Base-by-base conservation (phyloP, 1,284 basidiomycete species). In the Trichosporon sp. region DNA sequence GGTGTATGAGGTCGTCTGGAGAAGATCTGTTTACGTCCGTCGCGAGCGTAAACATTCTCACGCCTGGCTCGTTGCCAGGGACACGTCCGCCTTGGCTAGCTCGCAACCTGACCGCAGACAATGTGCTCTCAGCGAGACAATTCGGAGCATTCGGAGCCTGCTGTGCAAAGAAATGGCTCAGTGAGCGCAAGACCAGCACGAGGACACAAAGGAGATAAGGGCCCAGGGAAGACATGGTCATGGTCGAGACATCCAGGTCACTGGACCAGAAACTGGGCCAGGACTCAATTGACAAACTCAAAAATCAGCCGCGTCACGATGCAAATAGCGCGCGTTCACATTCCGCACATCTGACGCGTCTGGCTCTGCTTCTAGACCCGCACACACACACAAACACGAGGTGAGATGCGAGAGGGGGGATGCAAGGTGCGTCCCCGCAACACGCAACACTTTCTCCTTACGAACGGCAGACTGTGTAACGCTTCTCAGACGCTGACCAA, bases 251-350 rank as follows among this genome's bases (percentile, higher is more conserved):
- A 46, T 37, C 43, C 2, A 10, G 43, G 16, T 5, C 43, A n/a
- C 43, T 46, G 16, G 43, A 46, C 43, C 43, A 16, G 26, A 46
- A 43, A 12, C 14, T 16, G 40, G 10, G 40, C 40, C 40, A 43
- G 40, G 40, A 43, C 14, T 19, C 48, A 51, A 51, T 54, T 54
- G 19, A 54, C 51, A 21, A 54, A 54, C n/a, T 26, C 21, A 19
- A 54, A 54, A 54, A 54, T 54, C 51, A 54, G 51, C 51, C 51
- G 51, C 51, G 51, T 54, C 51, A 54, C 51, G 51, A 54, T 16
- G 19, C 51, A 2, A 54, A 54, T 7, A 16, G 51, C 38, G 19
- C 48, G 51, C 51, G 16, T 11, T n/a, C n/a, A 54, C 51, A 54
- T 54, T 54, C 51, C 51, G 51, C 51, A 54, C n/a, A 10, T 19